phyloP scores from a whole-genome alignment of 257 asterid genomes.

The Fraxinus pennsylvanica region DNA sequence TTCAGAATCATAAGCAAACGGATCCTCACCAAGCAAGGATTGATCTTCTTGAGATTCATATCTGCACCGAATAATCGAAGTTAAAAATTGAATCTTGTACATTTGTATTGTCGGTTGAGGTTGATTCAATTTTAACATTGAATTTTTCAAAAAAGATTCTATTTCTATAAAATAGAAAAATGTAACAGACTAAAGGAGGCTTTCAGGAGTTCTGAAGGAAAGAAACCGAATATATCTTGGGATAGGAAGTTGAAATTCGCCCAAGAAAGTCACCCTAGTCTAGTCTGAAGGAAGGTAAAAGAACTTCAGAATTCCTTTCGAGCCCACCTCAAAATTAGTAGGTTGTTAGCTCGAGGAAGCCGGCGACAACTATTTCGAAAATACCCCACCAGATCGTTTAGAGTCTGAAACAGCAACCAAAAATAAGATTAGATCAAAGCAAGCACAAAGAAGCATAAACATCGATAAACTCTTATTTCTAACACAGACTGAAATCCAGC shows the following conservation, averaged over 20 bases:
- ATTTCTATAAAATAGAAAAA: no score
- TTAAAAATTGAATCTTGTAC: not conserved
- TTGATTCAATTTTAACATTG: no score
- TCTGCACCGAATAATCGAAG: conserved; percentile 31
- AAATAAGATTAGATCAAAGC: conserved; percentile 15
- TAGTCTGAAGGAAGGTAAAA: not conserved
- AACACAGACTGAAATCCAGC: no score
- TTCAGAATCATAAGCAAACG: conserved; percentile 50
- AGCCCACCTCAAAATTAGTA: conserved; percentile 68
- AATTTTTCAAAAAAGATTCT: no score
- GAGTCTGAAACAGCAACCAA: conserved; percentile 59
- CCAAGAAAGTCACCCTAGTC: not conserved
- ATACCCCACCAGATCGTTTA: conserved; percentile 56
- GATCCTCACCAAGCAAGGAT: conserved; percentile 73
- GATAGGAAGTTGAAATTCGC: not conserved
- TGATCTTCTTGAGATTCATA: conserved; percentile 82
- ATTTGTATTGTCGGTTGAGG: no score
- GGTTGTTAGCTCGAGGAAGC: conserved; percentile 71
- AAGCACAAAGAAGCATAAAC: conserved; percentile 8
- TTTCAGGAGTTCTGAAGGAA: no score
- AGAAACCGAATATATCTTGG: not conserved
- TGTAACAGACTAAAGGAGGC: no score
- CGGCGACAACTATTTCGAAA: conserved; percentile 50
- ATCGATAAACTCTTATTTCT: not conserved
- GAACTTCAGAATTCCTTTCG: not conserved